Conservation (phyloP, 495 filamentous ascomycete genomes). For the Penicillium flavigenum region DNA sequence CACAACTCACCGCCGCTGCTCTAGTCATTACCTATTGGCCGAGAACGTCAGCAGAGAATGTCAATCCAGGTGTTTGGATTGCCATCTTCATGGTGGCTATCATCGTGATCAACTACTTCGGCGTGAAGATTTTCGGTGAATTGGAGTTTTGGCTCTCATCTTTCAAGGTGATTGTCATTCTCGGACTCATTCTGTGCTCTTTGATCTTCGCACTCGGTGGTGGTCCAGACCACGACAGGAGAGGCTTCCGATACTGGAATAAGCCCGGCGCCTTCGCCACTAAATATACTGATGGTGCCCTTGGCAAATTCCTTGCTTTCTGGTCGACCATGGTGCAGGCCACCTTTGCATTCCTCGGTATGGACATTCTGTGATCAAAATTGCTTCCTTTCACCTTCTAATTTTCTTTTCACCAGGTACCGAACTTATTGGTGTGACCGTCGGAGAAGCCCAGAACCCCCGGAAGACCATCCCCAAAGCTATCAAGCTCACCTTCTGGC, state of each 20-base stretch:
- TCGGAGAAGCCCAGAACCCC: constrained; percentile 65
- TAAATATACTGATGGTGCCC: constrained; percentile 40
- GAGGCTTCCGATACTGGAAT: constrained; percentile 77
- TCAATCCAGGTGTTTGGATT: constrained; percentile 55
- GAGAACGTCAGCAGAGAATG: constrained; percentile 27
- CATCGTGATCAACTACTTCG: constrained; percentile 54
- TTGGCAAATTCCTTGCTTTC: constrained; percentile 59
- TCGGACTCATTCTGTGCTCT: constrained; percentile 66
- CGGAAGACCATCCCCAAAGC: constrained; percentile 68
- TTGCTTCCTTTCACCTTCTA: neutral
- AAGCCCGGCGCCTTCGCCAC: constrained; percentile 61
- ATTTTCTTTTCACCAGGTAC: constrained; percentile 48
- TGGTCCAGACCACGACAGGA: constrained; percentile 65
- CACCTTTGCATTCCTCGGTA: constrained; percentile 63
- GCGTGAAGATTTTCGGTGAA: constrained; percentile 71
- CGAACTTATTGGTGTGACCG: constrained; percentile 64
- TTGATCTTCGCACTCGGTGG: constrained; percentile 71
- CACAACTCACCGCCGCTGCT: constrained; percentile 76
- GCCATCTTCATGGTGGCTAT: constrained; percentile 54
- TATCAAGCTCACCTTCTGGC: constrained; percentile 69
- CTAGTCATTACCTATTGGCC: constrained; percentile 76
- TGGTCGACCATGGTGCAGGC: constrained; percentile 69
- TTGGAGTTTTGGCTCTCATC: constrained; percentile 79
- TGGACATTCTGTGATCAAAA: neutral
- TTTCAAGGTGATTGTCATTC: constrained; percentile 71